phyloP scores from a whole-genome alignment of 805 yeast genomes.

The Clavispora carvajalis region DNA sequence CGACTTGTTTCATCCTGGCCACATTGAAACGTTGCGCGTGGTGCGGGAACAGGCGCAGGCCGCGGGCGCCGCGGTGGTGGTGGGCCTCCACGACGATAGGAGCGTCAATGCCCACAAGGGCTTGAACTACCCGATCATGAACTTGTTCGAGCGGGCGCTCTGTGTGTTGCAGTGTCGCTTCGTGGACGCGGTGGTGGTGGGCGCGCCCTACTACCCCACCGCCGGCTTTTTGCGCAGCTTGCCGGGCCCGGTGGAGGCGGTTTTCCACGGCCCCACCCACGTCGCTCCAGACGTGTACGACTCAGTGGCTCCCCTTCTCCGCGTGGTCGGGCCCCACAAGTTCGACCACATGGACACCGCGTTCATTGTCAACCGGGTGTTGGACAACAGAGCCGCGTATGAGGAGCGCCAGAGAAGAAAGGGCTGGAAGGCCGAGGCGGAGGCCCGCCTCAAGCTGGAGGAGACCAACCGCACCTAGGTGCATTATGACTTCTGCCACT shows the following conservation, averaged over 20 bases:
- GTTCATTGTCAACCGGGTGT: conserved; percentile 71
- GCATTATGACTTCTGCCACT: no score
- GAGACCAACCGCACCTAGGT: conserved; percentile 10
- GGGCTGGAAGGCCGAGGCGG: conserved; percentile 67
- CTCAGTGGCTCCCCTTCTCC: conserved; percentile 33
- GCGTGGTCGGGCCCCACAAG: conserved; percentile 46
- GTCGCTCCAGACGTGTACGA: conserved; percentile 28
- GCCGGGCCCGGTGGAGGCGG: conserved; percentile 33
- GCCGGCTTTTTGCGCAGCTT: conserved; percentile 33
- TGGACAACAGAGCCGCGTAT: conserved; percentile 60
- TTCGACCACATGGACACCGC: conserved; percentile 63
- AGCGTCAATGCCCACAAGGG: conserved; percentile 55
- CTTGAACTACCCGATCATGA: conserved; percentile 77
- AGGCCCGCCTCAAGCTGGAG: conserved; percentile 22
- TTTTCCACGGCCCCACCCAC: conserved; percentile 58
- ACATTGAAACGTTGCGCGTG: conserved; percentile 63
- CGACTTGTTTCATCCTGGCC: conserved; percentile 92
- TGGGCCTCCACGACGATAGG: conserved; percentile 62
- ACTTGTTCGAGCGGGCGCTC: conserved; percentile 73
- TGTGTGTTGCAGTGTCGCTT: conserved; percentile 85
- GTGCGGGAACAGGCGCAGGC: conserved; percentile 37
- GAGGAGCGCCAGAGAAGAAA: conserved; percentile 84
- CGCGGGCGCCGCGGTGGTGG: conserved; percentile 46
- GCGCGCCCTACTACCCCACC: conserved; percentile 56
- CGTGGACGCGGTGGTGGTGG: conserved; percentile 73